Percentiles rank a stretch among this genome's conserved stretches.
phyloP scores from a whole-genome alignment of 805 yeast species.

The Candida methanosorbosa region DNA sequence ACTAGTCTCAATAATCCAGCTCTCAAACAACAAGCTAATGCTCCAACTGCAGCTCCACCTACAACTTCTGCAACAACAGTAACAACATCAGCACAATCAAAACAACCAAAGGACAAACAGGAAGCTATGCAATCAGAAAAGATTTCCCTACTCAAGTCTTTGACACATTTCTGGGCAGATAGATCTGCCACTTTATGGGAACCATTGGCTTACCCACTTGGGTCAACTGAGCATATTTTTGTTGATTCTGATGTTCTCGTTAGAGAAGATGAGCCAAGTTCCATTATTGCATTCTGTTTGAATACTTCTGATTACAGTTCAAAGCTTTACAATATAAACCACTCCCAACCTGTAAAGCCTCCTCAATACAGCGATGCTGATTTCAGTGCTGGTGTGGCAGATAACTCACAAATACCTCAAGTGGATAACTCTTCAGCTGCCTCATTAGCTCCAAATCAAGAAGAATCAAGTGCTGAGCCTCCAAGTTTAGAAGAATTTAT shows the following conservation, averaged over 20 bases:
- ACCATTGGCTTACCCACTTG: constrained; percentile 77
- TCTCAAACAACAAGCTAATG: too few species aligned
- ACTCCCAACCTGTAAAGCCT: constrained; percentile 24
- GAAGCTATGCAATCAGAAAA: constrained; percentile 41
- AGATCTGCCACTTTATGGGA: constrained; percentile 94
- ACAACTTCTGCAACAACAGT: not conserved
- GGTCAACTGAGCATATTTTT: constrained; percentile 79
- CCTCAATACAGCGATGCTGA: not conserved
- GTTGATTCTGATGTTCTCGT: constrained; percentile 91
- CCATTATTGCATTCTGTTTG: constrained; percentile 86
- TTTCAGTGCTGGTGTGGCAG: not conserved
- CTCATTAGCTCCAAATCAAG: not conserved
- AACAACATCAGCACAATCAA: not conserved
- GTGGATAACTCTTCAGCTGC: too few species aligned
- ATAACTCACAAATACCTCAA: constrained; percentile 8
- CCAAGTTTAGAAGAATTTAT: constrained; percentile 53
- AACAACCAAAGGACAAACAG: not conserved
- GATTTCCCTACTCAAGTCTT: constrained; percentile 69
- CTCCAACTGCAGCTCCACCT: not conserved
- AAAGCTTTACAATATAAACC: constrained; percentile 17
- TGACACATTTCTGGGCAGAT: constrained; percentile 95
- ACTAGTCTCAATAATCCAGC: too few species aligned
- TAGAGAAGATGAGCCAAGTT: constrained; percentile 94
- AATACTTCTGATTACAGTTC: constrained; percentile 72
- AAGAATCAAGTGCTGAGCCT: not conserved